Percentiles rank a stretch among this genome's conserved stretches.
These are phyloP conservation scores for Rhodotorula sp. DNA, from an alignment of 1,284 basidiomycete genomes.

Conservation along the genomic window DNA sequence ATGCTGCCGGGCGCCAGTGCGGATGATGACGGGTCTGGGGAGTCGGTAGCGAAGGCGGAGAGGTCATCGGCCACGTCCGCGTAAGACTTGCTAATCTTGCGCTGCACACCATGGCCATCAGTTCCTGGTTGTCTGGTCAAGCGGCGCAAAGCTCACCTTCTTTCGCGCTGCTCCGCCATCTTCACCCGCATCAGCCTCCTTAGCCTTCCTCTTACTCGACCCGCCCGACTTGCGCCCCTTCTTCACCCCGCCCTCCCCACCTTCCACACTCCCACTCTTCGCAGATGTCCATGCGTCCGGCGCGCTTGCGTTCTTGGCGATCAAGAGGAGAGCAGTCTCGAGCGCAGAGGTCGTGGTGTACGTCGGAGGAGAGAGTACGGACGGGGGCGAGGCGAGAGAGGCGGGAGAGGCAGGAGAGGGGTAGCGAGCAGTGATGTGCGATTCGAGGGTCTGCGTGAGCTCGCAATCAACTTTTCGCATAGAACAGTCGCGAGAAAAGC, in stretches of 20 bases:
- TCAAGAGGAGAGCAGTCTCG: conserved; percentile 3
- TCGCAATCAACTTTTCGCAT: background rate
- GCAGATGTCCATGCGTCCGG: conserved; percentile 9
- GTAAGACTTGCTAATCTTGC: too few species aligned
- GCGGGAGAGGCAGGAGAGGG: background rate
- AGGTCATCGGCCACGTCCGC: too few species aligned
- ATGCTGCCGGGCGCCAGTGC: too few species aligned
- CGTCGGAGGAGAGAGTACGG: background rate
- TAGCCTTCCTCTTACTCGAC: background rate
- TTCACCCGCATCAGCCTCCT: background rate
- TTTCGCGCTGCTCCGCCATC: background rate
- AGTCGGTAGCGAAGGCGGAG: too few species aligned
- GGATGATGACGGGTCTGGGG: too few species aligned
- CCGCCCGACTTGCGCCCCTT: background rate
- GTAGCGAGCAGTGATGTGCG: background rate
- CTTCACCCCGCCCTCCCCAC: background rate
- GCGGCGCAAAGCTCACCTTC: too few species aligned
- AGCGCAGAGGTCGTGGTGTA: background rate
- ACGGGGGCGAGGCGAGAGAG: background rate
- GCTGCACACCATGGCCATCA: too few species aligned
- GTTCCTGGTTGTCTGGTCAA: too few species aligned
- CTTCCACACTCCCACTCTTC: background rate
- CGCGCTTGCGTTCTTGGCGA: conserved; percentile 1
- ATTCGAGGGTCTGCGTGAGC: background rate
- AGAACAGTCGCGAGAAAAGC: background rate